Evolutionary conservation across 768 basidiomycete species (phyloP).

Genomic region (Tubosaeta sp.): DNA sequence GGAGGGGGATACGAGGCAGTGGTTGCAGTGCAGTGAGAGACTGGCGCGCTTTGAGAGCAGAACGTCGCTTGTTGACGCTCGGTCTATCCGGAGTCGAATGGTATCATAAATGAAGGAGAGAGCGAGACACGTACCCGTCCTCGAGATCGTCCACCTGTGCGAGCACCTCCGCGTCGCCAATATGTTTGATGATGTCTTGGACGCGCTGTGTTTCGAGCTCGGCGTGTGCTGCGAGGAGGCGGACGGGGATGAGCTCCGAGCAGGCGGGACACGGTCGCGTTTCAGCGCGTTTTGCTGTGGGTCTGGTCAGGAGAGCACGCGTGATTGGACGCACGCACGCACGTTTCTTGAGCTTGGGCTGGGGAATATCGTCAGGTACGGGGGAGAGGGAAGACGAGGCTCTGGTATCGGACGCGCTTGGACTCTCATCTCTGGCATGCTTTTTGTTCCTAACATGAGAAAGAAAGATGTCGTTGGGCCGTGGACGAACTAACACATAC

Average conservation of each 20-base stretch:
- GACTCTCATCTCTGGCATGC: conserved; percentile 32
- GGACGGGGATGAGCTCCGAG: conserved; percentile 64
- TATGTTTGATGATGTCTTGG: conserved; percentile 57
- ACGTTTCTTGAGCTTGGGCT: conserved; percentile 48
- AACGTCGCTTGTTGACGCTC: conserved; percentile 31
- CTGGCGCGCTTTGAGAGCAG: conserved; percentile 42
- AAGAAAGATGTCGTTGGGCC: background rate
- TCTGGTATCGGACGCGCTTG: conserved; percentile 9
- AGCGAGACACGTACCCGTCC: conserved; percentile 44
- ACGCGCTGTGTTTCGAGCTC: conserved; percentile 66
- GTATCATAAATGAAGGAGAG: conserved; percentile 19
- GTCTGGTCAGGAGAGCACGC: background rate
- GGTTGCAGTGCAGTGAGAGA: conserved; percentile 30
- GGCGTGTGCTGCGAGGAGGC: conserved; percentile 62
- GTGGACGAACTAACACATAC: conserved; percentile 19
- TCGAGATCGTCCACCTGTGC: conserved; percentile 46
- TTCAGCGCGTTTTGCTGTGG: conserved; percentile 65
- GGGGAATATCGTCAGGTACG: conserved; percentile 24
- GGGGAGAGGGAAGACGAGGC: conserved; percentile 34
- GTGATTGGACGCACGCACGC: conserved; percentile 17
- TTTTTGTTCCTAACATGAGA: conserved; percentile 44
- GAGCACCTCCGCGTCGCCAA: conserved; percentile 58
- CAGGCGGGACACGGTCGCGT: conserved; percentile 75
- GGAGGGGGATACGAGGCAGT: conserved; percentile 22
- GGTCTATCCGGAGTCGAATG: conserved; percentile 24